These are phyloP conservation scores for Rhizodiscina lignyota DNA, from an alignment of 495 filamentous ascomycete genomes.

Conservation along the genomic window DNA sequence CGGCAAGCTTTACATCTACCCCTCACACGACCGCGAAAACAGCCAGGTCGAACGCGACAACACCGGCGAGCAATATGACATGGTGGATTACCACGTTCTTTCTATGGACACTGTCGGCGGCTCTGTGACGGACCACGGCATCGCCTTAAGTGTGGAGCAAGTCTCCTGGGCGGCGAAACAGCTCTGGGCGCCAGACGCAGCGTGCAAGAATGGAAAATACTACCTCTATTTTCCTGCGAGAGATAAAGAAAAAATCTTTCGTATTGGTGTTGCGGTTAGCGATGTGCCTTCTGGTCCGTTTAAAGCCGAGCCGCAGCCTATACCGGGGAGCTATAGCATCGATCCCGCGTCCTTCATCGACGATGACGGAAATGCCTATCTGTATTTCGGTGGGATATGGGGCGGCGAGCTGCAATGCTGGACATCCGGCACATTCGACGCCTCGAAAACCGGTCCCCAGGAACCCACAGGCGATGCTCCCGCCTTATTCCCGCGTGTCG, in stretches of 20 bases:
- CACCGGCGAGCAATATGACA: constrained; percentile 71
- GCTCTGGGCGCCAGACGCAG: constrained; percentile 49
- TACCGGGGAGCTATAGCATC: constrained; percentile 42
- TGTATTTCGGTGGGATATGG: constrained; percentile 55
- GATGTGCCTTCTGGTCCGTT: constrained; percentile 41
- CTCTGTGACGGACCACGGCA: constrained; percentile 41
- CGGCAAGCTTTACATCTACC: constrained; percentile 45
- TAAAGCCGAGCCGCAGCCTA: constrained; percentile 36
- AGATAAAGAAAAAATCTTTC: constrained; percentile 41
- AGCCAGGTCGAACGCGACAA: constrained; percentile 55
- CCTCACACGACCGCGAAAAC: constrained; percentile 46
- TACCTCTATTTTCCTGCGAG: constrained; percentile 50
- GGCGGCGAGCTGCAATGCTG: constrained; percentile 52
- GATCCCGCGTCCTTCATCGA: constrained; percentile 50
- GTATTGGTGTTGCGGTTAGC: constrained; percentile 43
- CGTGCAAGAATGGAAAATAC: constrained; percentile 40
- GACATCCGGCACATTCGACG: constrained; percentile 32
- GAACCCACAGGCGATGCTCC: constrained; percentile 22
- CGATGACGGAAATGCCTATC: constrained; percentile 39
- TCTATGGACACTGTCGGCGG: constrained; percentile 30
- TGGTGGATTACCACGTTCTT: constrained; percentile 56
- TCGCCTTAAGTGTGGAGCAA: constrained; percentile 32
- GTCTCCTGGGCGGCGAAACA: constrained; percentile 49
- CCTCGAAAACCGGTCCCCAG: constrained; percentile 32
- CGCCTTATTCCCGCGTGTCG: constrained; percentile 44